Evolutionary conservation across 1,284 basidiomycete species (phyloP).

Genomic region (Malassezia caprae): DNA sequence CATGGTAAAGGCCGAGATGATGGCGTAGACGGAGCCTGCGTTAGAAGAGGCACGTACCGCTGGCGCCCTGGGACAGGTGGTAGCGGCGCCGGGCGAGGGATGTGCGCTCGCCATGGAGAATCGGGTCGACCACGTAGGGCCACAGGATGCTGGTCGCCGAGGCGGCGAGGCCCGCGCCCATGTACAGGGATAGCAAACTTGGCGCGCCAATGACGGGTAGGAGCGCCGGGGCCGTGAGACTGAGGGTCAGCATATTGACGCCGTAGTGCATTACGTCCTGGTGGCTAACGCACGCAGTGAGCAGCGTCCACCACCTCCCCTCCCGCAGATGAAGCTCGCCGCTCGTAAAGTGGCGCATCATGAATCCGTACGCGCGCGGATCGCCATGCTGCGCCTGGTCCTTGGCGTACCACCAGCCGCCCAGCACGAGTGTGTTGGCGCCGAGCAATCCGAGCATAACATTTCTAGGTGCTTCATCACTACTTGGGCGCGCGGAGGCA

Average conservation of each 20-base stretch:
- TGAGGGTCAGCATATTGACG: conserved; percentile 69
- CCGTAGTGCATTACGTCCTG: conserved; percentile 53
- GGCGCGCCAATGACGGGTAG: conserved; percentile 62
- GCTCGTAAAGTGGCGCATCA: conserved; percentile 62
- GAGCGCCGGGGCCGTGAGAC: conserved; percentile 65
- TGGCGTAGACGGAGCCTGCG: conserved; percentile 56
- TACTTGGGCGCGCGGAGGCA: not conserved
- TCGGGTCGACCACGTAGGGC: conserved; percentile 14
- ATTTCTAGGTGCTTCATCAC: not conserved
- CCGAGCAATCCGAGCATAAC: conserved; percentile 22
- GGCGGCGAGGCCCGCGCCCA: conserved; percentile 52
- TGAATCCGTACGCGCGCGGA: conserved; percentile 54
- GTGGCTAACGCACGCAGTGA: conserved; percentile 55
- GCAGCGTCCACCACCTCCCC: conserved; percentile 71
- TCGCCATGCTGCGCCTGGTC: conserved; percentile 52
- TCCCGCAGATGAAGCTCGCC: conserved; percentile 57
- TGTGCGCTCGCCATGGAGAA: conserved; percentile 8
- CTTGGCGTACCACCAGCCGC: conserved; percentile 24
- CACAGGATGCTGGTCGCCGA: conserved; percentile 46
- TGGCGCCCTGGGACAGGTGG: conserved; percentile 1
- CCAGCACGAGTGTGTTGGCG: conserved; percentile 28
- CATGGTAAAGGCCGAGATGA: conserved; percentile 64
- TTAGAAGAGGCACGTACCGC: not conserved
- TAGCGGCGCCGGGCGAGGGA: conserved; percentile 1
- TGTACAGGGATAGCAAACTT: conserved; percentile 65